Base-by-base conservation (phyloP, 306 rosid species). In the Cucurbita argyrosperma region DNA sequence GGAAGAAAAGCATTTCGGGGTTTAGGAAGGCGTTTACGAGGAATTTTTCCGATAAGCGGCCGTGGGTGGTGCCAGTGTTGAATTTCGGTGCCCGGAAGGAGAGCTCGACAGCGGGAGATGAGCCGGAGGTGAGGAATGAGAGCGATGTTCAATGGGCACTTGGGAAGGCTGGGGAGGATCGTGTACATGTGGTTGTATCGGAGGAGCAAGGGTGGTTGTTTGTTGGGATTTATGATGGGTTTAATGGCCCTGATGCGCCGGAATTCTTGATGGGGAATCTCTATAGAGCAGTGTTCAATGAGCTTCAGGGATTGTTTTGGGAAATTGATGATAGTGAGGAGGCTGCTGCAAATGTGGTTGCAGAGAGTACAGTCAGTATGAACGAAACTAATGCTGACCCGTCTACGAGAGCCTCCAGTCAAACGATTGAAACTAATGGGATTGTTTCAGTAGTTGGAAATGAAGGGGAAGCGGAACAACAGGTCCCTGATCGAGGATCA, bases 91-190 rank as follows among this genome's bases (percentile, higher is more conserved):
- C 92, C 9, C 84, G 90, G 62, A 93, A 84, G 83, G 97, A 88
- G 38, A 82, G 66, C 68, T 70, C 80, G 52, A 76, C 79, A 7
- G 64, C 70, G 7, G 92, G 83, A 10, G 90, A 55, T 30, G 90
- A 83, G 56, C 50, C 76, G 9, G 84, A 85, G 81, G 77, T 16
- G 77, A 76, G 68, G 61, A 78, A 30, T 13, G 90, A 89, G 87
- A 75, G 75, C 61, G 79, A 90, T 77, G 87, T 93, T 57, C 98
- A 93, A 86, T 91, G 97, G 97, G 96, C 96, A 18, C 89, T 84
- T 0, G 97, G 97, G 15, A 91, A 91, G 81, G 97, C 97, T 0
- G 97, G 97, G 13, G 97, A 91, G 89, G 97, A 91, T 80, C 92
- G 97, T 14, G 97, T 90, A 40, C 97, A 91, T 64, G 97, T 91